A percentile compares a stretch with the other conserved stretches of the same genome.
These are phyloP conservation scores for Pichia cabralensis DNA, from an alignment of 805 yeast species.

Conservation along the genomic window DNA sequence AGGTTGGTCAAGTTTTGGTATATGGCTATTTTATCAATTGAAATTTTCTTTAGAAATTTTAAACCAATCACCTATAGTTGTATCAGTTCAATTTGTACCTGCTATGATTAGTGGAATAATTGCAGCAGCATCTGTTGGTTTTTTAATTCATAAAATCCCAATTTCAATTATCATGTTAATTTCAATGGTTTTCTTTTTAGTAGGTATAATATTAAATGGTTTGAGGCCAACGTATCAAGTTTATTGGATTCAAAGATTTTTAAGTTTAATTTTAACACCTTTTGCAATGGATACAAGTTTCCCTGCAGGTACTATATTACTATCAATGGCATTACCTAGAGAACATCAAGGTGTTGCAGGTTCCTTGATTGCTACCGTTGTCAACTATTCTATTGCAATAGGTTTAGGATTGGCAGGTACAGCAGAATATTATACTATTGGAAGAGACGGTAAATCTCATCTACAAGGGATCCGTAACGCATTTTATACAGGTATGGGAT, in stretches of 20 bases:
- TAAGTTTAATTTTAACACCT: constrained; percentile 43
- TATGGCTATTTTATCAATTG: constrained; percentile 60
- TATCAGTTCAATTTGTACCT: constrained; percentile 38
- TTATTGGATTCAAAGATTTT: constrained; percentile 49
- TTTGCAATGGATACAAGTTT: constrained; percentile 76
- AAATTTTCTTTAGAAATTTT: constrained; percentile 40
- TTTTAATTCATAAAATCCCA: constrained; percentile 34
- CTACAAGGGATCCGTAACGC: constrained; percentile 47
- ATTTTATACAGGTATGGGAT: constrained; percentile 50
- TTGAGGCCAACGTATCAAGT: constrained; percentile 49
- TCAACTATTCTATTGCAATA: constrained; percentile 64
- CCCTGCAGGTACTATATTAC: constrained; percentile 60
- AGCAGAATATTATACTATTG: constrained; percentile 39
- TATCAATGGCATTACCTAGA: constrained; percentile 49
- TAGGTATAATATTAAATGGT: constrained; percentile 44
- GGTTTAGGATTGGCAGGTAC: constrained; percentile 65
- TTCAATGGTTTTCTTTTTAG: constrained; percentile 44
- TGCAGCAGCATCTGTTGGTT: constrained; percentile 46
- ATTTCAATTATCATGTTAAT: constrained; percentile 41
- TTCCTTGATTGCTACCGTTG: constrained; percentile 57
- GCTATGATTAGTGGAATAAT: constrained; percentile 41
- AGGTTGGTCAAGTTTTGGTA: constrained; percentile 76
- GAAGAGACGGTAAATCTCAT: constrained; percentile 17
- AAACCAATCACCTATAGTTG: constrained; percentile 34
- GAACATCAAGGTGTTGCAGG: constrained; percentile 74